These are phyloP conservation scores for Fusarium robinianum DNA, from an alignment of 2,329 filamentous ascomycete species.

Conservation along the genomic window DNA sequence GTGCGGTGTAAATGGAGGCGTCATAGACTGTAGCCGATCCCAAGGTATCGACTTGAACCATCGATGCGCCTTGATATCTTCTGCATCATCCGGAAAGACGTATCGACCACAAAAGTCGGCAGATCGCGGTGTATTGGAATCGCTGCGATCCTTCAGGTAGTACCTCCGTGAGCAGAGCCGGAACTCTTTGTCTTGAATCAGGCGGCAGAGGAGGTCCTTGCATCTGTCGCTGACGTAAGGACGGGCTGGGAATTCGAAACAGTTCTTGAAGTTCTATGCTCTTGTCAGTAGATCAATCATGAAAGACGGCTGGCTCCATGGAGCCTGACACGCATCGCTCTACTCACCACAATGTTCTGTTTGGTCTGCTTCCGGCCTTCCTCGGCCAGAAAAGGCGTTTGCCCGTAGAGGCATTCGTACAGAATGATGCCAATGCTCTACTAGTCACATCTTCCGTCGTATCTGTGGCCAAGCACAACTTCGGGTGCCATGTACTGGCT, in stretches of 20 bases:
- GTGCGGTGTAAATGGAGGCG: constrained; percentile 79
- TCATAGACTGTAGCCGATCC: constrained; percentile 71
- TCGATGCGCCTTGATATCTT: constrained; percentile 85
- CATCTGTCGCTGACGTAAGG: constrained; percentile 70
- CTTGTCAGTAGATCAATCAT: constrained; percentile 15
- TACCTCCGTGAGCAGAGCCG: constrained; percentile 81
- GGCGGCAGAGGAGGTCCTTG: constrained; percentile 72
- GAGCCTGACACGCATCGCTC: neutral
- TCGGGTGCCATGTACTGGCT: constrained; percentile 99
- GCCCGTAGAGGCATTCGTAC: constrained; percentile 92
- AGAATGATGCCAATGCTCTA: constrained; percentile 96
- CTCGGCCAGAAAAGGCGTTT: constrained; percentile 85
- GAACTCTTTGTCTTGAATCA: constrained; percentile 74
- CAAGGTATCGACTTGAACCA: constrained; percentile 84
- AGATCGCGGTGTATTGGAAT: constrained; percentile 25
- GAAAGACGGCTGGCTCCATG: neutral
- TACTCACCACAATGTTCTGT: constrained; percentile 74
- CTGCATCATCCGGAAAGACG: constrained; percentile 82
- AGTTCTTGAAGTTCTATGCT: constrained; percentile 68
- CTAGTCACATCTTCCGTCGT: constrained; percentile 94
- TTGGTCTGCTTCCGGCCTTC: constrained; percentile 82
- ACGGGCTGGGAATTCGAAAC: constrained; percentile 71
- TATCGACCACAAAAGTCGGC: constrained; percentile 52
- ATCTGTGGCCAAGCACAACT: constrained; percentile 78
- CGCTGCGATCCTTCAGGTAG: constrained; percentile 61